These are phyloP conservation scores for Picea glauca DNA, from an alignment of 75 land plant genomes.

Conservation along the genomic window DNA sequence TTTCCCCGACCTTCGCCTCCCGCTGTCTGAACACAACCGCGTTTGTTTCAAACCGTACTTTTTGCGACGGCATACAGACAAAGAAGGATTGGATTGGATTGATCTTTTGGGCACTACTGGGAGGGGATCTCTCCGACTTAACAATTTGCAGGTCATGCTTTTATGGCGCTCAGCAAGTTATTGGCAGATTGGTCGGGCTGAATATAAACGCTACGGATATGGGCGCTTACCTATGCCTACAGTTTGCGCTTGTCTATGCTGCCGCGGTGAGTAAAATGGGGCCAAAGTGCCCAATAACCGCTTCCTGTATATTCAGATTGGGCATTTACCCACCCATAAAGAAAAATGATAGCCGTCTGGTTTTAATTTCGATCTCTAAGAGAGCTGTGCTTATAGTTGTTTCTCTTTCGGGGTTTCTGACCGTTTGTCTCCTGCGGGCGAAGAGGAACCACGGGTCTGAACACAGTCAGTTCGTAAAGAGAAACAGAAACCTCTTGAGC, in stretches of 20 bases:
- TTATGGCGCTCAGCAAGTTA: slow-evolving; percentile 17
- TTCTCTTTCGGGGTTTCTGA: too few species aligned
- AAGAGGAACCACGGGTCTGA: too few species aligned
- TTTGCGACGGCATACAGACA: slow-evolving; percentile 49
- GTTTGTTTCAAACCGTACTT: slow-evolving; percentile 30
- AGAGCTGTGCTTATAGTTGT: too few species aligned
- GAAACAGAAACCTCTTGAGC: too few species aligned
- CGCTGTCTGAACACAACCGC: neutral
- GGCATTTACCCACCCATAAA: neutral
- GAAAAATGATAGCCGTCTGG: too few species aligned
- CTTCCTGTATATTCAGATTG: slow-evolving; percentile 40
- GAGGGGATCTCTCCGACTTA: slow-evolving; percentile 33
- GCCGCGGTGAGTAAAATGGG: slow-evolving; percentile 35
- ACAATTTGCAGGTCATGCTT: slow-evolving; percentile 48
- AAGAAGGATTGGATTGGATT: slow-evolving; percentile 34
- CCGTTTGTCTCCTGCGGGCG: too few species aligned
- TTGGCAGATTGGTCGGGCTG: neutral
- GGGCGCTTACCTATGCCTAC: slow-evolving; percentile 15
- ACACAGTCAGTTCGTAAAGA: too few species aligned
- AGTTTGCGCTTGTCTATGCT: slow-evolving; percentile 40
- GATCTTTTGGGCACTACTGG: slow-evolving; percentile 25
- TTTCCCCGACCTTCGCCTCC: too few species aligned
- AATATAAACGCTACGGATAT: neutral
- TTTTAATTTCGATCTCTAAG: too few species aligned
- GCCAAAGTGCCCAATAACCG: slow-evolving; percentile 27